Base-by-base conservation (phyloP, 106 monocot genomes). In the Acorus calamus region DNA sequence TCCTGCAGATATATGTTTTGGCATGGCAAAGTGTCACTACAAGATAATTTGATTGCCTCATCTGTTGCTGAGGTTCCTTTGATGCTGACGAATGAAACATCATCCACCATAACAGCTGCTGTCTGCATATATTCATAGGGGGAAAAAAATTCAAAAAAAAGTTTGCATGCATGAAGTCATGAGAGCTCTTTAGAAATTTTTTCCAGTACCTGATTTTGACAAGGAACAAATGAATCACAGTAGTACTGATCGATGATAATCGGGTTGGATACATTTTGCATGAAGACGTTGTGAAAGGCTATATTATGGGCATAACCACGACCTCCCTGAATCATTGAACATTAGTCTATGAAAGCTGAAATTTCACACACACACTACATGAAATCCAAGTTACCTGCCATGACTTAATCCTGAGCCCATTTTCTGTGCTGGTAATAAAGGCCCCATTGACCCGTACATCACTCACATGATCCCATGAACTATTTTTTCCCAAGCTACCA, bases 161-260 rank as follows among this genome's bases (percentile, higher is more conserved):
- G 28, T 28, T 28, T 28, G 28, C 28, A 28, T 28, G 28, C 28
- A 28, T 28, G 28, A 28, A 28, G 28, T 28, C 28, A 28, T 28
- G 28, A 28, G 28, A 28, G 28, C 28, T 28, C 28, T 28, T 28
- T 28, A 28, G 28, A 28, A 28, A 28, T 28, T 28, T 52, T 46
- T 10, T 42, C 42, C 5, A 7, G 41, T 49, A 85, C 89, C 85
- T 85, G 74, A 72, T 89, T 89, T 63, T 44, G 7, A 62, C 89
- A 89, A 46, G 78, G 77, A 14, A 7, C 42, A 1, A 55, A 57
- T 3, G 86, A 86, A 52, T 91, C 90, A 42, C 90, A 86, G 71
- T 91, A 91, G 61, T 83, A 91, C 71, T 91, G 90, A 63, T 91
- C 83, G 5, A 91, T 81, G 48, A 91, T 76, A 50, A 91, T 91